phyloP scores from a whole-genome alignment of 2,329 filamentous ascomycete genomes.

The Grosmannia clavigera region DNA sequence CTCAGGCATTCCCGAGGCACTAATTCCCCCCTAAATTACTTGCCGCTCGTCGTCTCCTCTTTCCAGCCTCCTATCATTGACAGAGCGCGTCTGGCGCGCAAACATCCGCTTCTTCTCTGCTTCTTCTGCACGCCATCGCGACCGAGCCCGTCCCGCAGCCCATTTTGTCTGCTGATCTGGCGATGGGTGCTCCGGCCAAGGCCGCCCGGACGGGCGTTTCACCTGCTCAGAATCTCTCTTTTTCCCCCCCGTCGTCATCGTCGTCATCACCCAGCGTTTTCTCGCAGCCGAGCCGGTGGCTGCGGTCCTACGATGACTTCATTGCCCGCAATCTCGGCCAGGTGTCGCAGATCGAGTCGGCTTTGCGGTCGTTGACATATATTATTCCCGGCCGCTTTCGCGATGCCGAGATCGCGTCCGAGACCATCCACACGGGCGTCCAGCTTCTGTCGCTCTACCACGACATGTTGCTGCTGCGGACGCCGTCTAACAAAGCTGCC shows the following conservation, averaged over 20 bases:
- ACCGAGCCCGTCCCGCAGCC: not conserved
- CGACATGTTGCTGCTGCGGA: conserved; percentile 65
- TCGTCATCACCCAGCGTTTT: conserved; percentile 27
- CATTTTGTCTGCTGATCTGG: not conserved
- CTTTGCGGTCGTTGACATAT: conserved; percentile 83
- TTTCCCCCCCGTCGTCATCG: not conserved
- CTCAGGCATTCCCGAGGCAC: not conserved
- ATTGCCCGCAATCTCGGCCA: conserved; percentile 90
- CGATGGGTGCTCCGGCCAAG: not conserved
- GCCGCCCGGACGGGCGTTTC: not conserved
- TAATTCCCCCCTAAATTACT: not conserved
- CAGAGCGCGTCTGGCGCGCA: not conserved
- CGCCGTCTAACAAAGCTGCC: not conserved
- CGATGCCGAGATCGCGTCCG: conserved; percentile 89
- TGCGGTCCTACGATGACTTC: conserved; percentile 71
- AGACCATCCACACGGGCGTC: conserved; percentile 78
- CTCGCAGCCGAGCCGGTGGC: conserved; percentile 38
- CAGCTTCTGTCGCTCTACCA: conserved; percentile 89
- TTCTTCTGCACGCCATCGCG: not conserved
- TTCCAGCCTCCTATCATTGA: not conserved
- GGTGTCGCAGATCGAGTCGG: conserved; percentile 90
- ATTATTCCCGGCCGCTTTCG: conserved; percentile 86
- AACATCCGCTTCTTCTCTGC: not conserved
- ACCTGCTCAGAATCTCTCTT: not conserved
- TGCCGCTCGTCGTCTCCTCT: not conserved